Base-by-base conservation (phyloP, 495 filamentous ascomycete genomes). In the Umbilicaria muhlenbergii region DNA sequence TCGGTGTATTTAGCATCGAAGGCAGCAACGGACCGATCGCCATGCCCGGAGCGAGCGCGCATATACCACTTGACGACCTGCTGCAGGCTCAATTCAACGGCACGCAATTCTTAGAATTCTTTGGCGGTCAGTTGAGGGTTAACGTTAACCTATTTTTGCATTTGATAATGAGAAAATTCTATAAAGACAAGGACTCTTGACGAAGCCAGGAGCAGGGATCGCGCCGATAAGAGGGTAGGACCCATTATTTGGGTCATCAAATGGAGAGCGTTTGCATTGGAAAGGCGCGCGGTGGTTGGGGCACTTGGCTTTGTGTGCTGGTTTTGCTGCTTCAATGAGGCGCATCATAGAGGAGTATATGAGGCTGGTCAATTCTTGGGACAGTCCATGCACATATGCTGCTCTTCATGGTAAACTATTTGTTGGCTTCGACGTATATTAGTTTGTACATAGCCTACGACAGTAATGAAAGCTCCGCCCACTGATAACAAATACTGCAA, bases 141-240 rank as follows among this genome's bases (percentile, higher is more conserved):
- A 95, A 95, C 60, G 91, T 96, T 49, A 95, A 98, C 62, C 64
- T 95, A 45, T 79, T 98, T 61, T 62, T 98, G 67, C 89, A 96
- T 71, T 65, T 94, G 60, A 70, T 98, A 41, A 94, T 95, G 69
- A 87, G 86, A 73, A 98, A 98, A 67, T 98, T 98, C 65, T 98
- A 96, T 79, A 80, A 73, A 50, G 69, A 69, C 36, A 49, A 50
- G 42, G 47, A 60, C 32, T 54, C 24, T 5, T 28, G 6, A 28
- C 24, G 24, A 10, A 3, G 24, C 24, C 24, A 10, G 24, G 5
- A 28, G 24, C 24, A 28, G 1, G 6, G 1, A 6, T 6, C 8
- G 24, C 8, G 3, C 5, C 1, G 24, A 28, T 28, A 8, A 28
- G 24, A 42, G 17, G 8, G 15, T 10, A 42, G 11, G 17, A 42